Conservation (phyloP, 2,329 filamentous ascomycete genomes). For the Trichoderma koningii region DNA sequence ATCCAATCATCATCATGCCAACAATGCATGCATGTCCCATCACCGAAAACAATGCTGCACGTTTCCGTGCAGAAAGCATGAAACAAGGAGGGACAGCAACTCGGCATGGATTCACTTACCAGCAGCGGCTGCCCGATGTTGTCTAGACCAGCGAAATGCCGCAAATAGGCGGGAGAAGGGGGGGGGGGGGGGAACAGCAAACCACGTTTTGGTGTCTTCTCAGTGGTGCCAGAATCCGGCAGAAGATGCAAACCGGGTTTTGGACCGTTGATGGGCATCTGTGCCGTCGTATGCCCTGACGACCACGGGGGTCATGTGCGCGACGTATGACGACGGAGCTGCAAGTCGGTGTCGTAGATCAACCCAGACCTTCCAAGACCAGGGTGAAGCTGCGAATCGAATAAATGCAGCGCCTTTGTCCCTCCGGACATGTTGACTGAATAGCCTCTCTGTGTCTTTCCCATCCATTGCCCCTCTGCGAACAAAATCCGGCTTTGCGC, state of each 20-base stretch:
- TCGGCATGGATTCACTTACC: background rate
- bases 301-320: slow-evolving; percentile 16
- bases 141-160: slow-evolving; percentile 11
- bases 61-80: no score
- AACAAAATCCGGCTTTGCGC: background rate
- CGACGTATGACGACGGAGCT: slow-evolving; percentile 22
- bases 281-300: slow-evolving; percentile 5
- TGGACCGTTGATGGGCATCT: background rate
- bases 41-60: no score
- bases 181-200: background rate
- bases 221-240: background rate
- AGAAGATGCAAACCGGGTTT: slow-evolving; percentile 7
- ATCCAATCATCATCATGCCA: no score
- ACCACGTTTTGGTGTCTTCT: background rate
- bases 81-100: background rate
- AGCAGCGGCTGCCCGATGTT: slow-evolving; percentile 12
- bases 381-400: background rate
- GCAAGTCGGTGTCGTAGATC: slow-evolving; percentile 22
- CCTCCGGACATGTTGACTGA: background rate
- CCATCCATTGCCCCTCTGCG: background rate
- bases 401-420: slow-evolving; percentile 26
- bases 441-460: background rate
- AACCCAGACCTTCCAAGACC: background rate
- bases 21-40: no score
- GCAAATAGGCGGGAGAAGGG: background rate